A percentile compares a stretch with the other conserved stretches of the same genome.
phyloP scores from a whole-genome alignment of 306 rosid species.

The Citrullus mucosospermus region DNA sequence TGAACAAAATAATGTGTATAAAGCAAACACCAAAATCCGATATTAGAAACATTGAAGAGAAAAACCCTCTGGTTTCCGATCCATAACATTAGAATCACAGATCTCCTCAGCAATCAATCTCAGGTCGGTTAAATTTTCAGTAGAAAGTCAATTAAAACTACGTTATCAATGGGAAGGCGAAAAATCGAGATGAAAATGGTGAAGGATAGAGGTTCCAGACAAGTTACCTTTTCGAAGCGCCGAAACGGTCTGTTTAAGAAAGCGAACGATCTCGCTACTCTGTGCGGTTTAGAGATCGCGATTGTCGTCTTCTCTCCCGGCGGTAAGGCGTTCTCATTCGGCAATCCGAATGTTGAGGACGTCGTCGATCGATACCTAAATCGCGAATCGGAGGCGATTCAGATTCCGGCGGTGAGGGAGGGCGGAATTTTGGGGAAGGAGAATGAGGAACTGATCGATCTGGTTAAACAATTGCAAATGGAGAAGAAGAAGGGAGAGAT shows the following conservation, averaged over 20 bases:
- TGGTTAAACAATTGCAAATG: constrained; percentile 6
- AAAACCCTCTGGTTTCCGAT: not conserved
- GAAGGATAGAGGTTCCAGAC: constrained; percentile 17
- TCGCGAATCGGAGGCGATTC: not conserved
- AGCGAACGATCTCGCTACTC: constrained; percentile 45
- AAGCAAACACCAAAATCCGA: constrained; percentile 13
- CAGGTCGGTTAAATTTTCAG: not conserved
- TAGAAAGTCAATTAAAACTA: not conserved
- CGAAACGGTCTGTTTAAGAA: constrained; percentile 49
- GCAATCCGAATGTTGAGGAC: constrained; percentile 29
- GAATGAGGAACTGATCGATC: constrained; percentile 11
- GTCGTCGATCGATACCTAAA: constrained; percentile 20
- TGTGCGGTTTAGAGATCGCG: constrained; percentile 28
- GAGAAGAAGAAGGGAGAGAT: constrained; percentile 22
- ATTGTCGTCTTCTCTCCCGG: constrained; percentile 36
- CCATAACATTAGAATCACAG: not conserved
- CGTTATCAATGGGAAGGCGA: constrained; percentile 12
- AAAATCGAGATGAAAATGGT: constrained; percentile 38
- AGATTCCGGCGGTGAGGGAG: not conserved
- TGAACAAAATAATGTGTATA: not conserved
- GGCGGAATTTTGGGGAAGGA: not conserved
- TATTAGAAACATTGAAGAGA: constrained; percentile 22
- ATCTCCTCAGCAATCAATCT: not conserved
- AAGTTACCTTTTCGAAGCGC: constrained; percentile 47
- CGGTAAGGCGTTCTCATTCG: constrained; percentile 33